Base-by-base conservation (phyloP, 1,139 yeast genomes). In the Pichia inconspicua region DNA sequence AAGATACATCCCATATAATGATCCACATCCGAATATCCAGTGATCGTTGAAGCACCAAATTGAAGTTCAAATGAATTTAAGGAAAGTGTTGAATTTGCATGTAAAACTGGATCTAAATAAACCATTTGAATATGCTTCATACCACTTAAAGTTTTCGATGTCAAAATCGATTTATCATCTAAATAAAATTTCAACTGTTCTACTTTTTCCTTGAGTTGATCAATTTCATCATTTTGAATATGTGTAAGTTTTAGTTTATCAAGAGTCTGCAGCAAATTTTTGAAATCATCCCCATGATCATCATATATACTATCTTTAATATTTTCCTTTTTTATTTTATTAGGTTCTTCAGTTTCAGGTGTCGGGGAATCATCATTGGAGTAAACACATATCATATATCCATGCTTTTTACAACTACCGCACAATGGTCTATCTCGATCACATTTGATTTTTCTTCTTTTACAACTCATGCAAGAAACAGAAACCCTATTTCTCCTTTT, bases 351-450 rank as follows among this genome's bases (percentile, higher is more conserved):
- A 22, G 7, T 11, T 19, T 37, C 40, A 9, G 37, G 22, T 8
- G 19, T 34, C 5, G 22, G 14, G 22, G 32, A 31, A 10, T 47
- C 51, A 42, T 45, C 31, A 45, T 17, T 25, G 54, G 62, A 11
- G 55, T 55, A 54, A 59, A 59, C 25, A 55, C 53, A 38, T 48
- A 57, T 15, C 44, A 47, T 2, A 53, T 52, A 19, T 47, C 50
- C 44, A 51, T 69, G 58, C 63, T 72, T 50, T 68, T 69, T 6
- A 56, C 82, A 77, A 25, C 79, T 66, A 0, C 77, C 72, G 58
- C 82, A 77, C 25, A 65, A 56, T 1, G 82, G 82, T 53, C 75
- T 66, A 30, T 58, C 60, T 48, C 78, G 71, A 56, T 77, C 82
- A 66, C 82, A 77, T 55, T 74, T 62, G 40, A 62, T 58, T 46